Conservation (phyloP, 148 eudicot species). For the Chenopodium suecicum region DNA sequence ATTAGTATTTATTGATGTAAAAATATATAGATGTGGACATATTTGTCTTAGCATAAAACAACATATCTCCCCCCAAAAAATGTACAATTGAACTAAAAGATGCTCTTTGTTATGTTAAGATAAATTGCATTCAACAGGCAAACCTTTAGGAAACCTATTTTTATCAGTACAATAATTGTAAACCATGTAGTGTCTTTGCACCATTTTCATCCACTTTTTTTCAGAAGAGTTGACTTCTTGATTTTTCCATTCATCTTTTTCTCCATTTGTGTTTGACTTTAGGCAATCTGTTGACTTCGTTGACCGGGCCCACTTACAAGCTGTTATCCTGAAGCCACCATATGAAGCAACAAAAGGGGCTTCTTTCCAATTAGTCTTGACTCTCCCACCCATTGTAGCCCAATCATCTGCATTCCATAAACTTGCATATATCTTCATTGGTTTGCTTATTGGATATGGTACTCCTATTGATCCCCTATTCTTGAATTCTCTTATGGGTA, state of each 20-base stretch:
- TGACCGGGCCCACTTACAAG: conserved; percentile 5
- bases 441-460: background rate
- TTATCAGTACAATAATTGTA: conserved; percentile 25
- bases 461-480: background rate
- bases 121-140: conserved; percentile 8
- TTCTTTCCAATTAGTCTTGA: conserved; percentile 11
- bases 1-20: too few species aligned
- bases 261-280: background rate
- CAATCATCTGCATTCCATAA: background rate
- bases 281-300: background rate
- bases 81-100: too few species aligned
- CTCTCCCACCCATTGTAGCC: background rate
- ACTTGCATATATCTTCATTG: background rate
- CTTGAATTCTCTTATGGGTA: background rate
- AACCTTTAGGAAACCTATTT: conserved; percentile 15
- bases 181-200: conserved; percentile 16
- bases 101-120: background rate
- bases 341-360: conserved; percentile 21
- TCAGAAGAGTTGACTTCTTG: background rate
- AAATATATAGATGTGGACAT: too few species aligned
- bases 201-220: conserved; percentile 11
- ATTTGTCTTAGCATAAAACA: too few species aligned
- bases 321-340: conserved; percentile 17
- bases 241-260: conserved; percentile 12
- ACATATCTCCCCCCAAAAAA: too few species aligned